Percentiles rank a stretch among this genome's conserved stretches.
Evolutionary conservation across 768 basidiomycete species (phyloP).

Genomic region (Lactifluus piperatus): DNA sequence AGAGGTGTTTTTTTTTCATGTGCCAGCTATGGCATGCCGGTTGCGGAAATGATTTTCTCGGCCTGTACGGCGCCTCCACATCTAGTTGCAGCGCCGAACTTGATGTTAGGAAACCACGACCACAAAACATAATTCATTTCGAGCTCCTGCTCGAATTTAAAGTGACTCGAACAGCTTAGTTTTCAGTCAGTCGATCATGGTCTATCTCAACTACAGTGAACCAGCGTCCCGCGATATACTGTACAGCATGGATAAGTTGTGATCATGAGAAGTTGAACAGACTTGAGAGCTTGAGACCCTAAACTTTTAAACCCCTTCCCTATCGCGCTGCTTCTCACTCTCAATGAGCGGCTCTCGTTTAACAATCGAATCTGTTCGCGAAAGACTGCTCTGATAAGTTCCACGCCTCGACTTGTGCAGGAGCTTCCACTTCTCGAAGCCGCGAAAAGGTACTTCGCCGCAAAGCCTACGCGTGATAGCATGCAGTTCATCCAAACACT

Average conservation of each 20-base stretch:
- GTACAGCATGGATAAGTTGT: too few species aligned
- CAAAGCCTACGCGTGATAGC: slow-evolving; percentile 11
- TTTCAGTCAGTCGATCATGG: too few species aligned
- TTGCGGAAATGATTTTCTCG: too few species aligned
- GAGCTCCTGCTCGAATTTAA: not conserved
- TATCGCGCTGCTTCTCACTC: not conserved
- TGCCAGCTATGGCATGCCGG: not conserved
- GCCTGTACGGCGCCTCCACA: too few species aligned
- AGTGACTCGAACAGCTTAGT: too few species aligned
- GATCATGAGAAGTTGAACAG: not conserved
- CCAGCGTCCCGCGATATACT: too few species aligned
- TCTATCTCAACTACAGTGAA: too few species aligned
- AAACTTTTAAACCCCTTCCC: not conserved
- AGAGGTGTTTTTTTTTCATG: not conserved
- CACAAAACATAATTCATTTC: not conserved
- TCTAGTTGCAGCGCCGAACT: too few species aligned
- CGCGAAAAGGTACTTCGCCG: slow-evolving; percentile 13
- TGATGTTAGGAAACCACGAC: too few species aligned
- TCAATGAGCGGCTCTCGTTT: not conserved
- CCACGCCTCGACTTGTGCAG: slow-evolving; percentile 3
- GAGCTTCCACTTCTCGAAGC: slow-evolving; percentile 9
- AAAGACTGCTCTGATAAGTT: not conserved
- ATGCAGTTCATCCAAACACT: slow-evolving; percentile 17
- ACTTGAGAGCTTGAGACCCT: not conserved
- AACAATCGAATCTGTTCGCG: not conserved